phyloP scores from a whole-genome alignment of 805 yeast genomes.

The Starmerella vaccinii region DNA sequence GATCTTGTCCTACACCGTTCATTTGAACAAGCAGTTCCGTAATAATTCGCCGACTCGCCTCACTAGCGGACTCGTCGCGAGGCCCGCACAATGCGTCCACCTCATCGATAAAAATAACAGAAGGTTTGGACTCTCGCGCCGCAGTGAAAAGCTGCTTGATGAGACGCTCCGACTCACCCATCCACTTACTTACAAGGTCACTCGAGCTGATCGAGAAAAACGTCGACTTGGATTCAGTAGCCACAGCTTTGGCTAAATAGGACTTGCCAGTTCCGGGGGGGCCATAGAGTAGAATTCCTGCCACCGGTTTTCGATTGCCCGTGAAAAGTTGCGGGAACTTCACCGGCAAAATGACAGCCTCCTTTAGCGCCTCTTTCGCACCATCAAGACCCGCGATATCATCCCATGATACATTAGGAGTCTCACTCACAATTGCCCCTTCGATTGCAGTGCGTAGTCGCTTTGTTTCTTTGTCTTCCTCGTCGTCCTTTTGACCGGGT shows the following conservation, averaged over 20 bases:
- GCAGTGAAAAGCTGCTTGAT: constrained; percentile 88
- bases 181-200: constrained; percentile 95
- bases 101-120: constrained; percentile 93
- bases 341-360: constrained; percentile 93
- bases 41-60: constrained; percentile 90
- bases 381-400: constrained; percentile 93
- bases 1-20: constrained; percentile 97
- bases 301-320: constrained; percentile 86
- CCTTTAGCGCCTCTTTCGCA: constrained; percentile 93
- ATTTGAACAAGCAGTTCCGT: constrained; percentile 93
- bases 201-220: constrained; percentile 94
- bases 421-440: constrained; percentile 83
- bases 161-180: constrained; percentile 96
- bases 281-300: constrained; percentile 80
- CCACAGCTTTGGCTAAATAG: constrained; percentile 93
- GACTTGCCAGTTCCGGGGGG: constrained; percentile 99
- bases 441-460: constrained; percentile 83
- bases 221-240: constrained; percentile 95
- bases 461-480: constrained; percentile 73
- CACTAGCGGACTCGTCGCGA: constrained; percentile 95
- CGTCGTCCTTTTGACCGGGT: constrained; percentile 40
- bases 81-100: constrained; percentile 98
- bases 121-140: constrained; percentile 95
- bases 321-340: constrained; percentile 91
- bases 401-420: constrained; percentile 86